Conservation (phyloP, 352 stramenopile species). For the Pythium aphanidermatum region DNA sequence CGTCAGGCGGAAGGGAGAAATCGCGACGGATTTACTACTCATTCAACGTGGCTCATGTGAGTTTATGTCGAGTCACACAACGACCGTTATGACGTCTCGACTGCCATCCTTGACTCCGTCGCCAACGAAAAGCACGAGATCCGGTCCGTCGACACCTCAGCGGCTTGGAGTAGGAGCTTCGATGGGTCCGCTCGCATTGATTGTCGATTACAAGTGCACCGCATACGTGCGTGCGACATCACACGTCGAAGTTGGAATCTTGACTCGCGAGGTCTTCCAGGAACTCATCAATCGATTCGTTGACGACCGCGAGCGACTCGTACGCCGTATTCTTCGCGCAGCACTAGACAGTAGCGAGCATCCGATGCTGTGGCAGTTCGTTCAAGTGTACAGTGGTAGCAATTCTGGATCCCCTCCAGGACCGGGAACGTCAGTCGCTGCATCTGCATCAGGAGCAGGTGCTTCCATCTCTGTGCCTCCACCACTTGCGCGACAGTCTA, state of each 20-base stretch:
- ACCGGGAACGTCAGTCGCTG: not conserved
- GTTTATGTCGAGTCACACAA: slow-evolving; percentile 7
- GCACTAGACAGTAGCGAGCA: slow-evolving; percentile 20
- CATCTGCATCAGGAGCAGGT: not conserved
- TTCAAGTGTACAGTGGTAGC: not conserved
- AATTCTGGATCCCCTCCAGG: not conserved
- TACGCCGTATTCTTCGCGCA: slow-evolving; percentile 15
- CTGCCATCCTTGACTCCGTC: not conserved
- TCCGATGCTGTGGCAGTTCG: slow-evolving; percentile 14
- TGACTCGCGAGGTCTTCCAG: slow-evolving; percentile 8
- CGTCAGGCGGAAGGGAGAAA: slow-evolving; percentile 23
- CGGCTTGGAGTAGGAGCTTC: slow-evolving; percentile 8
- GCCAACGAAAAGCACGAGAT: not conserved
- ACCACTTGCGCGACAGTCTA: not conserved
- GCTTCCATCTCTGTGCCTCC: not conserved
- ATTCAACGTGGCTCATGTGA: slow-evolving; percentile 26
- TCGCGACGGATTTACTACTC: slow-evolving; percentile 23
- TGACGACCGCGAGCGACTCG: slow-evolving; percentile 13
- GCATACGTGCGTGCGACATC: slow-evolving; percentile 19
- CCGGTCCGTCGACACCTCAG: not conserved
- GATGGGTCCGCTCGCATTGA: slow-evolving; percentile 18
- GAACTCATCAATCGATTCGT: slow-evolving; percentile 18
- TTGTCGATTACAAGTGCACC: slow-evolving; percentile 20
- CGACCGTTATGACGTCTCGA: not conserved
- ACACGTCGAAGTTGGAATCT: slow-evolving; percentile 20